phyloP scores from a whole-genome alignment of 108 stramenopile genomes.

The Chaetoceros muelleri region DNA sequence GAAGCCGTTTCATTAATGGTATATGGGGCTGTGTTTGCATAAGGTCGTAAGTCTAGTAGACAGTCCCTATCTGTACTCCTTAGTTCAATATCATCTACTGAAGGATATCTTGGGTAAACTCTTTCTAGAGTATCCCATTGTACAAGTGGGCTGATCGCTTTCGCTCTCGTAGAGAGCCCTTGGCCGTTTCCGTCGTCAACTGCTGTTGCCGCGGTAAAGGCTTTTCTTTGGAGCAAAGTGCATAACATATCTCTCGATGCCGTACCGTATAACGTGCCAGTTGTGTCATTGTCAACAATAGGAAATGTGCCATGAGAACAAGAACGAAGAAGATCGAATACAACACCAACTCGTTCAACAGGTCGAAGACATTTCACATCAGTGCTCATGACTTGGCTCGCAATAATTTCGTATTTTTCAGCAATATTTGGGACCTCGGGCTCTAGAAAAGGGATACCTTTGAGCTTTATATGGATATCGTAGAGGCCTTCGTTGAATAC shows the following conservation, averaged over 20 bases:
- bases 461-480: slow-evolving; percentile 89
- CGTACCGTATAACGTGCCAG: slow-evolving; percentile 85
- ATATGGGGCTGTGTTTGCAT: slow-evolving; percentile 93
- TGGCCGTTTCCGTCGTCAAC: slow-evolving; percentile 62
- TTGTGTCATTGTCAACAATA: slow-evolving; percentile 84
- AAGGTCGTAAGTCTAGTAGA: slow-evolving; percentile 93
- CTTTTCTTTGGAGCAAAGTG: slow-evolving; percentile 77
- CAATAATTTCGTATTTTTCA: slow-evolving; percentile 82
- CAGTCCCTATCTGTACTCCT: slow-evolving; percentile 71
- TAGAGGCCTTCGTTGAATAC: slow-evolving; percentile 96
- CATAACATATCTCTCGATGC: slow-evolving; percentile 78
- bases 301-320: slow-evolving; percentile 87
- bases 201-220: slow-evolving; percentile 75
- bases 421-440: slow-evolving; percentile 79
- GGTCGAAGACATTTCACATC: slow-evolving; percentile 83
- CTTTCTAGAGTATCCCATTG: slow-evolving; percentile 93
- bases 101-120: slow-evolving; percentile 90
- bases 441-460: slow-evolving; percentile 88
- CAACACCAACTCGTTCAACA: slow-evolving; percentile 77
- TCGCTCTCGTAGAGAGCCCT: slow-evolving; percentile 46
- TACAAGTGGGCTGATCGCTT: slow-evolving; percentile 81
- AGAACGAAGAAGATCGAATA: slow-evolving; percentile 72
- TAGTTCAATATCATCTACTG: slow-evolving; percentile 74
- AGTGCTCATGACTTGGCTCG: slow-evolving; percentile 82
- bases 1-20: slow-evolving; percentile 90